phyloP scores from a whole-genome alignment of 495 filamentous ascomycete species.

The Symbiotaphrina buchneri region DNA sequence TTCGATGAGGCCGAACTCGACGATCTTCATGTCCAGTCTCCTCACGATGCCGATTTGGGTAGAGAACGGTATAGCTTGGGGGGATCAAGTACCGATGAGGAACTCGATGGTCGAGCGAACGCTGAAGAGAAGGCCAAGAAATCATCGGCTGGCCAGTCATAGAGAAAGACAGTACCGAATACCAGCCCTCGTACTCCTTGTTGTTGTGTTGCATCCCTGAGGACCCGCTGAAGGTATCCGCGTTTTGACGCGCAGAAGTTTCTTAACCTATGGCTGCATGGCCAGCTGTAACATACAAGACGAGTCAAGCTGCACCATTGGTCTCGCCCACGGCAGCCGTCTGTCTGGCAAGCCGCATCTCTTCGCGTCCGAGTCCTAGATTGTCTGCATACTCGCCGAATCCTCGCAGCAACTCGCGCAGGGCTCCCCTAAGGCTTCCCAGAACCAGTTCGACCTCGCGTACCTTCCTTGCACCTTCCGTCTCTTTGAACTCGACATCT shows the following conservation, averaged over 20 bases:
- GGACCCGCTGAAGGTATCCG: too few species aligned
- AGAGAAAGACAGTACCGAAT: too few species aligned
- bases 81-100: constrained; percentile 4
- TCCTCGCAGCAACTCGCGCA: constrained; percentile 34
- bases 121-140: neutral
- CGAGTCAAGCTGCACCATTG: neutral
- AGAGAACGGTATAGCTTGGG: constrained; percentile 4
- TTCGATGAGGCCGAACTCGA: constrained; percentile 84
- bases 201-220: too few species aligned
- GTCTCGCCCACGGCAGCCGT: constrained; percentile 16
- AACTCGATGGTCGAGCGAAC: neutral
- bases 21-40: constrained; percentile 30
- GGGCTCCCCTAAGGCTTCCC: constrained; percentile 28
- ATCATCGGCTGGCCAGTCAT: too few species aligned
- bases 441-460: constrained; percentile 42
- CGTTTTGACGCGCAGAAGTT: too few species aligned
- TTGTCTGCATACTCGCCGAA: constrained; percentile 51
- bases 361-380: constrained; percentile 36
- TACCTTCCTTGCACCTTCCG: constrained; percentile 16
- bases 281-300: too few species aligned
- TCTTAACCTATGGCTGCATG: too few species aligned
- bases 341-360: constrained; percentile 47
- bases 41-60: constrained; percentile 2
- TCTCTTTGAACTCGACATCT: constrained; percentile 27
- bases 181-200: too few species aligned